phyloP scores from a whole-genome alignment of 805 yeast species.

The Saccharomycopsis schoenii region DNA sequence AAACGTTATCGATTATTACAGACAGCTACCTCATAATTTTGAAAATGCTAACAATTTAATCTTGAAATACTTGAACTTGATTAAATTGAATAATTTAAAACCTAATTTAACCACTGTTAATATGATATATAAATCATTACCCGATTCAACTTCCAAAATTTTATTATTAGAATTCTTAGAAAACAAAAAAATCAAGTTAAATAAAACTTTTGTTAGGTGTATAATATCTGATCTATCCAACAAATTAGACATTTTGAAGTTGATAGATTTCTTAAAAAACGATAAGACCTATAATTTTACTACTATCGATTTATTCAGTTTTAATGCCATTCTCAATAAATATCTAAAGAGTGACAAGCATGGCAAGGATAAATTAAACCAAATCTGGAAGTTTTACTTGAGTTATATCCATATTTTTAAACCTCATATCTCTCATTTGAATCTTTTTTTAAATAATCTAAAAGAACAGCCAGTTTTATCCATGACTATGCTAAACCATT shows the following conservation, averaged over 20 bases:
- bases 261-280: conserved; percentile 21
- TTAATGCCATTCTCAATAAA: conserved; percentile 23
- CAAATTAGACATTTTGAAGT: conserved; percentile 18
- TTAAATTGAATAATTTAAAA: conserved; percentile 18
- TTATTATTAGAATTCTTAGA: conserved; percentile 26
- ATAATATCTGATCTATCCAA: conserved; percentile 22
- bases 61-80: neutral
- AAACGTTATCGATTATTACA: conserved; percentile 23
- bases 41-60: conserved; percentile 16
- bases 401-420: conserved; percentile 12
- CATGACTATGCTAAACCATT: conserved; percentile 27
- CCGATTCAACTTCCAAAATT: conserved; percentile 27
- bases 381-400: conserved; percentile 25
- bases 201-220: conserved; percentile 22
- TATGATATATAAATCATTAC: conserved; percentile 25
- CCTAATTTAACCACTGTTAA: conserved; percentile 33
- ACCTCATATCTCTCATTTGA: conserved; percentile 22
- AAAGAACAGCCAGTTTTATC: conserved; percentile 30
- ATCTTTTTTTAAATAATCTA: conserved; percentile 25
- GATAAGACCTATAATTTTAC: conserved; percentile 4
- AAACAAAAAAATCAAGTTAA: conserved; percentile 25
- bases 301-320: conserved; percentile 8
- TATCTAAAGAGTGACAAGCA: conserved; percentile 17
- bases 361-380: conserved; percentile 18
- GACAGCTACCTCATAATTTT: conserved; percentile 23